Percentiles rank a stretch among this genome's conserved stretches.
These are phyloP conservation scores for Globisporangium nodosum DNA, from an alignment of 352 stramenopile genomes.

Conservation along the genomic window DNA sequence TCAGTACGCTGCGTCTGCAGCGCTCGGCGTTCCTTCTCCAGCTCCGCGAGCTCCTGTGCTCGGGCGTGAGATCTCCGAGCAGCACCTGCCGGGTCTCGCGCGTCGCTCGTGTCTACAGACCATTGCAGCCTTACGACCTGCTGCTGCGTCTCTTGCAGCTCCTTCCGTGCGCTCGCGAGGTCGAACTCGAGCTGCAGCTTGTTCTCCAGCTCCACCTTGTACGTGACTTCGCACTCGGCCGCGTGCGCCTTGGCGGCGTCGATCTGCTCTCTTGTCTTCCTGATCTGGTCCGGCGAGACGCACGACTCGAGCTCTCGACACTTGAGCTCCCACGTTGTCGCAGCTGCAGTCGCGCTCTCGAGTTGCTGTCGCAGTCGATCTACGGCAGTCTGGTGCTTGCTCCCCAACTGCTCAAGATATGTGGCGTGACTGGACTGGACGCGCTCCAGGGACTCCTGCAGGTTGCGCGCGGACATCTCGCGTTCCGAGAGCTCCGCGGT, in stretches of 20 bases:
- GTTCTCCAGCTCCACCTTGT: constrained; percentile 12
- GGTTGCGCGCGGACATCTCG: background rate
- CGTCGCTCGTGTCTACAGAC: background rate
- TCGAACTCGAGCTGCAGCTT: constrained; percentile 15
- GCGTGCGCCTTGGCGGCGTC: background rate
- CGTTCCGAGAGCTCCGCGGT: constrained; percentile 1
- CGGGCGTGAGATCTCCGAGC: background rate
- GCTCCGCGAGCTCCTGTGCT: background rate
- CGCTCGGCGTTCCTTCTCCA: background rate
- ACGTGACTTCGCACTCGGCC: constrained; percentile 5
- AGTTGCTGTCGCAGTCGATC: background rate
- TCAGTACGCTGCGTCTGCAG: background rate
- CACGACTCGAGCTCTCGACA: constrained; percentile 5
- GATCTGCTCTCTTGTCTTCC: background rate
- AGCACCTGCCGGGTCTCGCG: background rate
- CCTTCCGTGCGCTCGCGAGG: constrained; percentile 10
- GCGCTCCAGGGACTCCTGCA: constrained; percentile 6
- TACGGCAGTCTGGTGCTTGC: background rate
- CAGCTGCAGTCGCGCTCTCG: background rate
- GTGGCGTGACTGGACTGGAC: constrained; percentile 1
- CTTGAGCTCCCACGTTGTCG: constrained; percentile 5
- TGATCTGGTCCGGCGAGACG: constrained; percentile 1
- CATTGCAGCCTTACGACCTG: constrained; percentile 8
- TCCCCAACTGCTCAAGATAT: constrained; percentile 1
- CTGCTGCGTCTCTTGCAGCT: constrained; percentile 8